These are phyloP conservation scores for Sarcocystis neurona DNA, from an alignment of 169 alveolate species.

Conservation along the genomic window DNA sequence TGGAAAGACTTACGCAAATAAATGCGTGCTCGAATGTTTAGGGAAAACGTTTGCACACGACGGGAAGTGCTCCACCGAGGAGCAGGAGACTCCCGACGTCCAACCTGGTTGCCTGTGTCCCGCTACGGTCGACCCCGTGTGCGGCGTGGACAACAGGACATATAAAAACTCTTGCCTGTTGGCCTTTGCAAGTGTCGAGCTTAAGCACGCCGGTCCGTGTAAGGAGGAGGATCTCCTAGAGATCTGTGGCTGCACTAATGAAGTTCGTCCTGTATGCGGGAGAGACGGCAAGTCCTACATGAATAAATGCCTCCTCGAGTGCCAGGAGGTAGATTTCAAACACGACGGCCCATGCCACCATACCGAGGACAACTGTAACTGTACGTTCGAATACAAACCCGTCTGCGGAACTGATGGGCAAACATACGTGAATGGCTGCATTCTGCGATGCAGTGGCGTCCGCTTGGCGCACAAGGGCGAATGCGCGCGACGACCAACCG, in stretches of 20 bases:
- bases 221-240: neutral
- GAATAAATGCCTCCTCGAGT: conserved; percentile 20
- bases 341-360: neutral
- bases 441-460: neutral
- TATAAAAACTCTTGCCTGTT: conserved; percentile 32
- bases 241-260: conserved; percentile 31
- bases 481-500: too few species aligned
- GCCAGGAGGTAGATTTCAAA: neutral
- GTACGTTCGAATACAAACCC: neutral
- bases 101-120: conserved; percentile 46
- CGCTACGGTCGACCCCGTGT: neutral
- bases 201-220: neutral
- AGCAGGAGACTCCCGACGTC: neutral
- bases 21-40: conserved; percentile 43
- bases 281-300: conserved; percentile 40
- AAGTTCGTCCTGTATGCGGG: conserved; percentile 40
- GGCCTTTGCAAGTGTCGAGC: neutral
- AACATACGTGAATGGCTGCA: conserved; percentile 23
- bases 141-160: conserved; percentile 26
- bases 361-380: neutral
- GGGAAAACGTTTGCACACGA: neutral
- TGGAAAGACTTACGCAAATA: conserved; percentile 44
- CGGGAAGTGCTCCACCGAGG: conserved; percentile 17
- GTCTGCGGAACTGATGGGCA: neutral
- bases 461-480: conserved; percentile 7